Base-by-base conservation (phyloP, 163 green algal species). In the Chlorella variabilis region DNA sequence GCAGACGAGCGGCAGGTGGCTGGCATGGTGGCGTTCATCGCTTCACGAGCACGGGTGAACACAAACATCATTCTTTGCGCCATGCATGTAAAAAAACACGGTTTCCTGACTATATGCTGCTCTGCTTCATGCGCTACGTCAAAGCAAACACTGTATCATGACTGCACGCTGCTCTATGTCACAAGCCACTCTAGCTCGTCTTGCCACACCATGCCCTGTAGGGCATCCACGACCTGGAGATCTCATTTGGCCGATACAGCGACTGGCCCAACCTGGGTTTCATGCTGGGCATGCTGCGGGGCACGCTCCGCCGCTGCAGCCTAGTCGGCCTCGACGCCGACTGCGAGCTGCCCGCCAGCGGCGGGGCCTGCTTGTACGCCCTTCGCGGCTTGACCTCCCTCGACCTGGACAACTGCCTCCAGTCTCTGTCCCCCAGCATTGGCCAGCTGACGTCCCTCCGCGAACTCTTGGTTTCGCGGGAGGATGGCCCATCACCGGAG, bases 221-320 rank as follows among this genome's bases (percentile, higher is more conserved):
- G 75, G 59, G 39, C 58, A 73, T 81, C 38, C 39, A 34, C 0
- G 58, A 73, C 7, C 29, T 81, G 75, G 58, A 62, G 39, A 4
- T 81, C 4, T 29, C 17, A 0, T 18, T 81, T 0, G 31, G 42
- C 0, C 5, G 21, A 2, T n/a, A 31, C 25, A 31, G 33, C 25
- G 38, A 73, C 25, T 81, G 59, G 58, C 29, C 20, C 4, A 39
- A 63, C 29, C 25, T 61, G 3, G 45, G n/a, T 4, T 71, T 61
- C 41, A 27, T 81, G 39, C 75, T 81, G 59, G 75, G 75, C 39
- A 73, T 9, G 39, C 39, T 81, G 58, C 39, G 31, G 58, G 18
- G n/a, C 15, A 6, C 20, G 36, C 59, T 81, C 58, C 75, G 59
- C 17, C 58, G 31, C 41, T 23, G 42, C 25, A 23, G 4, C 20